Evolutionary conservation across 257 asterid species (phyloP).

Genomic region (Capsicum chinense): DNA sequence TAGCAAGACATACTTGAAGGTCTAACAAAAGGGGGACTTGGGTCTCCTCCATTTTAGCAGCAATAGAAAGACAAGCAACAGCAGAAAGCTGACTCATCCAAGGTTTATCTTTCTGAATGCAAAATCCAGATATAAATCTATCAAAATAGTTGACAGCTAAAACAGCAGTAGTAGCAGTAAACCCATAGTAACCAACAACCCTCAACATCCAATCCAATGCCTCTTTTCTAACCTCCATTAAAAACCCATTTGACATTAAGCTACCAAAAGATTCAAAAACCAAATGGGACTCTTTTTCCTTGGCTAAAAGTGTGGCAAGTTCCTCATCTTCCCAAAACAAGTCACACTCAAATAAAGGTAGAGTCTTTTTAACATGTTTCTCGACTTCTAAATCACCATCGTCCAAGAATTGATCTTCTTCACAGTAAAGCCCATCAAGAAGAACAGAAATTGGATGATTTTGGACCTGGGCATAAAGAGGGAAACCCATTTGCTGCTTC

Average conservation of each 20-base stretch:
- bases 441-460: constrained; percentile 58
- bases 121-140: constrained; percentile 60
- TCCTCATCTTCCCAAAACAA: constrained; percentile 85
- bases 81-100: constrained; percentile 95
- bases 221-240: constrained; percentile 56
- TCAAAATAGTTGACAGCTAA: constrained; percentile 73
- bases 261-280: background rate
- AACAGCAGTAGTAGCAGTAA: constrained; percentile 62
- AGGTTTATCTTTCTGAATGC: constrained; percentile 84
- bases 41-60: constrained; percentile 95
- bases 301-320: constrained; percentile 56
- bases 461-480: constrained; percentile 52
- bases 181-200: constrained; percentile 66
- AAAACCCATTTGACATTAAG: constrained; percentile 47
- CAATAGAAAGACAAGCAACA: constrained; percentile 92
- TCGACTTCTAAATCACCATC: constrained; percentile 46
- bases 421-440: constrained; percentile 72
- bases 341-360: constrained; percentile 61
- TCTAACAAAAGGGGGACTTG: constrained; percentile 84
- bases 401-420: constrained; percentile 68
- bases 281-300: constrained; percentile 54
- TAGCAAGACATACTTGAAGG: constrained; percentile 66
- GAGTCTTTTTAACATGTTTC: constrained; percentile 40
- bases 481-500: constrained; percentile 55
- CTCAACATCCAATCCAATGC: constrained; percentile 75